These are phyloP conservation scores for Epichloe sp. DNA, from an alignment of 2,329 filamentous ascomycete genomes.

Conservation along the genomic window DNA sequence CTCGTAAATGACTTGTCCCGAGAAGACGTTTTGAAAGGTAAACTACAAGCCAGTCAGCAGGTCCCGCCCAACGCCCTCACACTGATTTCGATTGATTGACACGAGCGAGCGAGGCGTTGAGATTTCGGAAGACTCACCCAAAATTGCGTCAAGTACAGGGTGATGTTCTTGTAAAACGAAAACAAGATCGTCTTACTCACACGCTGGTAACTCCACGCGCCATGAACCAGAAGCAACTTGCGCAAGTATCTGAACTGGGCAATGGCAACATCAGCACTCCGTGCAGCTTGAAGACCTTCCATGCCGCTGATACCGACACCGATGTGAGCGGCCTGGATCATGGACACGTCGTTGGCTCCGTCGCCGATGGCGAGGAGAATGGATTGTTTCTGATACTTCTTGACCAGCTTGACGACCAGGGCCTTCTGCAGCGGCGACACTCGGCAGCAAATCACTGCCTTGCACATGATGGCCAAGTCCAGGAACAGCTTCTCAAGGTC, in stretches of 20 bases:
- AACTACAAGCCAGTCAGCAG: slow-evolving; percentile 40
- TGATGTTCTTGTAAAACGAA: slow-evolving; percentile 99
- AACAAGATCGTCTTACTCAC: slow-evolving; percentile 95
- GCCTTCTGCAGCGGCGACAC: slow-evolving; percentile 96
- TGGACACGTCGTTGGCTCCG: slow-evolving; percentile 97
- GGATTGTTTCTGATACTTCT: slow-evolving; percentile 75
- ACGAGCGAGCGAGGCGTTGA: not conserved
- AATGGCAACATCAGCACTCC: slow-evolving; percentile 91
- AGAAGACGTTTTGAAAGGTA: slow-evolving; percentile 96
- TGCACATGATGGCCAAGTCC: slow-evolving; percentile 88
- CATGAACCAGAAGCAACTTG: slow-evolving; percentile 88
- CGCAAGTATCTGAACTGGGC: slow-evolving; percentile 90
- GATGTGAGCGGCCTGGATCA: slow-evolving; percentile 98
- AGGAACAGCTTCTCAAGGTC: slow-evolving; percentile 89
- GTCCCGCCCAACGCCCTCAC: not conserved
- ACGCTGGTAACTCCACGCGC: slow-evolving; percentile 94
- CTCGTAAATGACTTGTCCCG: slow-evolving; percentile 94
- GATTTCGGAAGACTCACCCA: slow-evolving; percentile 51
- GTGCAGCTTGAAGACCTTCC: slow-evolving; percentile 90
- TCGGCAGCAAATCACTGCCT: slow-evolving; percentile 96
- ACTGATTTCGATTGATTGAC: too few species aligned
- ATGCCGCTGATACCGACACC: slow-evolving; percentile 95
- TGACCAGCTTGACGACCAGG: slow-evolving; percentile 93
- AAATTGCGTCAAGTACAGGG: slow-evolving; percentile 97
- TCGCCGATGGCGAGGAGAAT: slow-evolving; percentile 94